Conservation (phyloP, 2,329 filamentous ascomycete species). For the Colletotrichum filicis region DNA sequence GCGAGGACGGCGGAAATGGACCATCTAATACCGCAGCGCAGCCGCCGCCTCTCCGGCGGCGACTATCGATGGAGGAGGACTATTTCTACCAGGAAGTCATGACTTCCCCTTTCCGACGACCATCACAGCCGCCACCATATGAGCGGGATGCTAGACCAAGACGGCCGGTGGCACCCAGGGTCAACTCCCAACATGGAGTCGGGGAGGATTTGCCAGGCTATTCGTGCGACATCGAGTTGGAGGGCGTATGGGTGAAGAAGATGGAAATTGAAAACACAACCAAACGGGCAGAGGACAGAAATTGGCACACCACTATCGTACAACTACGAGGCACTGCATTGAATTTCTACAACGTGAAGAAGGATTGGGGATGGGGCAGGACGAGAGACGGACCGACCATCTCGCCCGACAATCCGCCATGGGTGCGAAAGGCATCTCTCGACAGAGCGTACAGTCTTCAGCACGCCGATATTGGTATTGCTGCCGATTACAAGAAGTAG, state of each 20-base stretch:
- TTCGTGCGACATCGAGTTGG: slow-evolving; percentile 64
- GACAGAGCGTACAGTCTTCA: slow-evolving; percentile 77
- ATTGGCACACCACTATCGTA: slow-evolving; percentile 73
- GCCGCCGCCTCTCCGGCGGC: slow-evolving; percentile 54
- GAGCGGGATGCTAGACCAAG: slow-evolving; percentile 43
- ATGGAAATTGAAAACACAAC: slow-evolving; percentile 75
- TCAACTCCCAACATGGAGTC: slow-evolving; percentile 24
- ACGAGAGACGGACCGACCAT: slow-evolving; percentile 58
- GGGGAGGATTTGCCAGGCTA: slow-evolving; percentile 64
- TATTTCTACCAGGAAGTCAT: slow-evolving; percentile 64
- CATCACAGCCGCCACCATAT: slow-evolving; percentile 60
- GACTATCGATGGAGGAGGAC: slow-evolving; percentile 67
- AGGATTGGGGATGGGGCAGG: slow-evolving; percentile 62
- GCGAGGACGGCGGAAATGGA: slow-evolving; percentile 36
- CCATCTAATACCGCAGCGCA: slow-evolving; percentile 42
- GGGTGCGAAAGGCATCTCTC: slow-evolving; percentile 64
- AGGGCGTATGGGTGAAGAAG: slow-evolving; percentile 70
- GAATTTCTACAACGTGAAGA: slow-evolving; percentile 72
- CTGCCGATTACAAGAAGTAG: slow-evolving; percentile 77
- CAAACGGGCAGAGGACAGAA: slow-evolving; percentile 69
- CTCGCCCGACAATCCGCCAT: slow-evolving; percentile 62
- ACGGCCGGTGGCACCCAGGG: slow-evolving; percentile 37
- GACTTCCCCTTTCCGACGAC: slow-evolving; percentile 54
- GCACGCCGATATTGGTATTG: slow-evolving; percentile 80
- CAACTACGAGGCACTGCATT: slow-evolving; percentile 76